phyloP scores from a whole-genome alignment of 495 filamentous ascomycete genomes.

The Barbatosphaeria neglecta region DNA sequence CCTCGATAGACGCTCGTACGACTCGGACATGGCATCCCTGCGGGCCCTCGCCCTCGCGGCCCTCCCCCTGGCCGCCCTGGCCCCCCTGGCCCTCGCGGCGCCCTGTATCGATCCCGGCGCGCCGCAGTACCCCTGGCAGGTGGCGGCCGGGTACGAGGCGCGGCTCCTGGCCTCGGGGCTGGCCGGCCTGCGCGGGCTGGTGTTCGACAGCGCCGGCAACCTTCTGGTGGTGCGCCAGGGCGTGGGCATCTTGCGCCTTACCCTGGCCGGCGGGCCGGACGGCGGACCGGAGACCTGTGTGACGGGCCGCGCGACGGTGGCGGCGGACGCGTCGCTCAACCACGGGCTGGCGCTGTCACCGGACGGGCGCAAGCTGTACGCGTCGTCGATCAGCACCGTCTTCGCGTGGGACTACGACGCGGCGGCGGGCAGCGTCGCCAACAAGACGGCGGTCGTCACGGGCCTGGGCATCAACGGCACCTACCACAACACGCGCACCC shows the following conservation, averaged over 20 bases:
- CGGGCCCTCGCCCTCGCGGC: too few relatives aligned
- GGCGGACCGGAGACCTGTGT: too few relatives aligned
- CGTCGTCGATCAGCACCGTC: constrained; percentile 37
- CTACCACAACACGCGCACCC: constrained; percentile 41
- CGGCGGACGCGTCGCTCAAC: constrained; percentile 31
- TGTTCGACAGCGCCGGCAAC: constrained; percentile 39
- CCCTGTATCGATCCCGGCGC: too few relatives aligned
- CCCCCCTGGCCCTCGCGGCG: too few relatives aligned
- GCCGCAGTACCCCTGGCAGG: too few relatives aligned
- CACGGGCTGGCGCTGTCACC: constrained; percentile 46
- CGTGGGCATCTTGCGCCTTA: constrained; percentile 30
- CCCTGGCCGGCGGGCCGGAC: constrained; percentile 27
- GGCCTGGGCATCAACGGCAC: constrained; percentile 35
- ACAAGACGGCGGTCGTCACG: constrained; percentile 30
- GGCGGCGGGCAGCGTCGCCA: constrained; percentile 20
- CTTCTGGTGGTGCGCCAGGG: constrained; percentile 39
- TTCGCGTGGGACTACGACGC: constrained; percentile 46
- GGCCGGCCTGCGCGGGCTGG: constrained; percentile 32
- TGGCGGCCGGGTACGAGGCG: constrained; percentile 28
- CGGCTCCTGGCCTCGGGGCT: constrained; percentile 35
- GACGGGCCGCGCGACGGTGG: constrained; percentile 14
- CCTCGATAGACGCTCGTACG: too few relatives aligned
- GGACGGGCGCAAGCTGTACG: constrained; percentile 50
- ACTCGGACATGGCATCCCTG: too few relatives aligned
- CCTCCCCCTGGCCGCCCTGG: too few relatives aligned